These are phyloP conservation scores for Myrica gale DNA, from an alignment of 306 rosid species.

Conservation along the genomic window DNA sequence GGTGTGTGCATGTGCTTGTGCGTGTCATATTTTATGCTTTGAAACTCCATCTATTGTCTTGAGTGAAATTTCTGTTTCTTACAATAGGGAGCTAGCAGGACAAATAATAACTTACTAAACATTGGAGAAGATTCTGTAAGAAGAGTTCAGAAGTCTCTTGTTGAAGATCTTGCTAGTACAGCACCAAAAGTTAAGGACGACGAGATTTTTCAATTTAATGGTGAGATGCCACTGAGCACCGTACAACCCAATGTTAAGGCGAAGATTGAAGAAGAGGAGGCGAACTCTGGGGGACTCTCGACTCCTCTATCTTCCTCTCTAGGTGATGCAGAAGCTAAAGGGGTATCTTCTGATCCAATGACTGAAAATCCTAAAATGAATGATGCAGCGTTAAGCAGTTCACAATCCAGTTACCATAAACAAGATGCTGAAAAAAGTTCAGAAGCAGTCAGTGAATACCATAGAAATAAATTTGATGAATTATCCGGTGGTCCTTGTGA, in stretches of 20 bases:
- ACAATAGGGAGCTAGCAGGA: conserved; percentile 55
- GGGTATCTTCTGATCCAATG: conserved; percentile 41
- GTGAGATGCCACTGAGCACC: conserved; percentile 38
- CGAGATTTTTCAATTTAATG: conserved; percentile 39
- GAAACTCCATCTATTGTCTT: conserved; percentile 25
- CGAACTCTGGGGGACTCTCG: conserved; percentile 40
- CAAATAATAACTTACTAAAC: conserved; percentile 33
- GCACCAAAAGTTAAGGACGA: conserved; percentile 42
- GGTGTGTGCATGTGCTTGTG: background rate
- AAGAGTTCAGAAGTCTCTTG: conserved; percentile 37
- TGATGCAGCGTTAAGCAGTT: conserved; percentile 36
- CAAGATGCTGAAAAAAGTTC: conserved; percentile 41
- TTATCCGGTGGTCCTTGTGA: conserved; percentile 41
- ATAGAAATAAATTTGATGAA: conserved; percentile 41
- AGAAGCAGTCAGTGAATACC: conserved; percentile 47
- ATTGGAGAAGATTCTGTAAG: conserved; percentile 29
- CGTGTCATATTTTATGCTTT: conserved; percentile 20
- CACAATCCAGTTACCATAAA: conserved; percentile 43
- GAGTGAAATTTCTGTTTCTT: conserved; percentile 46
- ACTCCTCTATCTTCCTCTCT: conserved; percentile 46
- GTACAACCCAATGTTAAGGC: conserved; percentile 39
- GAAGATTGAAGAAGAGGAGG: conserved; percentile 51
- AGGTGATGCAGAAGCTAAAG: conserved; percentile 42
- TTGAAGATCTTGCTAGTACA: conserved; percentile 36
- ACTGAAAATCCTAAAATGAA: conserved; percentile 44